Percentiles rank a stretch among this genome's conserved stretches.
Conservation (phyloP, 176 grass and related monocot genomes). For the Coix lacrymajobi region DNA sequence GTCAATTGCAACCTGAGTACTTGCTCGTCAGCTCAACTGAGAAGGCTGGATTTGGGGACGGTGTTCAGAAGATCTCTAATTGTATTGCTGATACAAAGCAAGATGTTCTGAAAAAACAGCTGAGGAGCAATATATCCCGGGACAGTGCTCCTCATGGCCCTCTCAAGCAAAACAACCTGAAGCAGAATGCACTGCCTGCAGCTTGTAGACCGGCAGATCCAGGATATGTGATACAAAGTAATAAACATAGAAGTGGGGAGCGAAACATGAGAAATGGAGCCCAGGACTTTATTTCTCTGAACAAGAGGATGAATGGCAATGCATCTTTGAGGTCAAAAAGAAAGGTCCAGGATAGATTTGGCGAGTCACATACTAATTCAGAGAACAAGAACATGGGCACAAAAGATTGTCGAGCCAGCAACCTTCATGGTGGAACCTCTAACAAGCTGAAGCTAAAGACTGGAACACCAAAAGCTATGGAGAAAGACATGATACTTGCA, state of each 20-base stretch:
- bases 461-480: slow-evolving; percentile 15
- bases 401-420: slow-evolving; percentile 15
- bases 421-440: neutral
- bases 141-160: slow-evolving; percentile 23
- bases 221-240: slow-evolving; percentile 9
- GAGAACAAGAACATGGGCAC: slow-evolving; percentile 26
- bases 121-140: neutral
- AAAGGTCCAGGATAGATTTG: slow-evolving; percentile 36
- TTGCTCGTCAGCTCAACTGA: slow-evolving; percentile 29
- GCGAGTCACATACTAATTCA: neutral
- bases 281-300: slow-evolving; percentile 41
- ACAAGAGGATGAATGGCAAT: slow-evolving; percentile 36
- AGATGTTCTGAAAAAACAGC: slow-evolving; percentile 18
- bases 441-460: slow-evolving; percentile 22
- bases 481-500: slow-evolving; percentile 47
- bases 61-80: neutral
- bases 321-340: slow-evolving; percentile 39
- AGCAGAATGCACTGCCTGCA: slow-evolving; percentile 48
- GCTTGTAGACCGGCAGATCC: slow-evolving; percentile 1
- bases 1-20: slow-evolving; percentile 31
- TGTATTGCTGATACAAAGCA: slow-evolving; percentile 12
- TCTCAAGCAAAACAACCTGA: slow-evolving; percentile 62
- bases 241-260: slow-evolving; percentile 25
- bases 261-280: neutral
- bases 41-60: slow-evolving; percentile 1